Percentiles rank a stretch among this genome's conserved stretches.
Evolutionary conservation across 805 yeast species (phyloP).

Genomic region (Candida coleopterorum): DNA sequence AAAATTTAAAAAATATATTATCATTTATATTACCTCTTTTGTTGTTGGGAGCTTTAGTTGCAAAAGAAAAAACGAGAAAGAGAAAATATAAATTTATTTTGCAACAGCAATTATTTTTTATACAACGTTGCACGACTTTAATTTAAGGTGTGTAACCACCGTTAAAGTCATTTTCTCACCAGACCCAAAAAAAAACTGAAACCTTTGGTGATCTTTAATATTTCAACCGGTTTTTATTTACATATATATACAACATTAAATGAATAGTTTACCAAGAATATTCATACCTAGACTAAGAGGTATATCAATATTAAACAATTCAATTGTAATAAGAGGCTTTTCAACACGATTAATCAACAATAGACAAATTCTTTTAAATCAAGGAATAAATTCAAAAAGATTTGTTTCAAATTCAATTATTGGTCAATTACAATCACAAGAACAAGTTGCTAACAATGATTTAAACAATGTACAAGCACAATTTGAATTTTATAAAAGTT

Average conservation of each 20-base stretch:
- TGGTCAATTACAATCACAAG: conserved; percentile 43
- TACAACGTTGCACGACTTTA: too few species aligned
- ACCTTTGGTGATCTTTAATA: too few species aligned
- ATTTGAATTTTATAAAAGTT: conserved; percentile 73
- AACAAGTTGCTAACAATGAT: conserved; percentile 81
- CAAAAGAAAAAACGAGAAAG: too few species aligned
- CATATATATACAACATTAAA: background rate
- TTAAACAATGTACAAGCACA: conserved; percentile 66
- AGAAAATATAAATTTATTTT: too few species aligned
- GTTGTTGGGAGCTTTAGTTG: too few species aligned
- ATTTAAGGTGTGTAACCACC: too few species aligned
- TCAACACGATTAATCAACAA: background rate
- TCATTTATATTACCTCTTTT: too few species aligned
- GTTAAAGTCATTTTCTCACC: too few species aligned
- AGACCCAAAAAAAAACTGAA: too few species aligned
- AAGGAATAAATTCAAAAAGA: background rate
- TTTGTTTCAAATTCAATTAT: conserved; percentile 15
- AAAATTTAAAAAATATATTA: too few species aligned
- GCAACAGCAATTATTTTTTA: too few species aligned
- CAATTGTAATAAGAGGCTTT: background rate
- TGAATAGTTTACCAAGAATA: conserved; percentile 2
- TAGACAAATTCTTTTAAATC: background rate
- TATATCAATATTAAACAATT: background rate
- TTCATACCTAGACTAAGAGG: conserved; percentile 1
- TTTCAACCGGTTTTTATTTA: too few species aligned